A percentile compares a stretch with the other conserved stretches of the same genome.
Evolutionary conservation across 1,139 yeast species (phyloP).

Genomic region (Pneumocystis oryctolagi): DNA sequence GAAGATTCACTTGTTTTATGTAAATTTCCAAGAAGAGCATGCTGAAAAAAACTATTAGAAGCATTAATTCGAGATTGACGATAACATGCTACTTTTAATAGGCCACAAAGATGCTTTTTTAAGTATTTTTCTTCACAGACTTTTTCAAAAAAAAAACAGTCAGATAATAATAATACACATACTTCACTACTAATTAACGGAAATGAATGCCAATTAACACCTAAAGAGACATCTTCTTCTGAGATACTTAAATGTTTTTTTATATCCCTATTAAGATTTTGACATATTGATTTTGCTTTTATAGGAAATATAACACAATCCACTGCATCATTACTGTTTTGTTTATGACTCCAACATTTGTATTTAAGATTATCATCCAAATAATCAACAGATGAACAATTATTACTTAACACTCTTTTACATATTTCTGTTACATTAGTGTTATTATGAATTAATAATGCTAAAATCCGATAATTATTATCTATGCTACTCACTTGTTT

Average conservation of each 20-base stretch:
- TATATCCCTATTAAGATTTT: neutral
- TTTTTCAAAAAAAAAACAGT: neutral
- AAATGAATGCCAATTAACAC: neutral
- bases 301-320: neutral
- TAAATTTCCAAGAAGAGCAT: neutral
- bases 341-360: neutral
- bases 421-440: neutral
- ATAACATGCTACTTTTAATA: neutral
- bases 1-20: neutral
- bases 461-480: neutral
- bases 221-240: neutral
- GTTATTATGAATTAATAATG: neutral
- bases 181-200: neutral
- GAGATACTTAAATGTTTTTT: neutral
- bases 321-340: neutral
- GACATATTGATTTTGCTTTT: neutral
- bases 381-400: neutral
- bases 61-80: neutral
- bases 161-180: neutral
- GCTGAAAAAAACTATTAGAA: neutral
- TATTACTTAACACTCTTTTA: neutral
- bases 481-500: neutral
- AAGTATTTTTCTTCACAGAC: neutral
- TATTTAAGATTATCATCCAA: neutral
- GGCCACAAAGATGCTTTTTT: neutral